Evolutionary conservation across 768 basidiomycete genomes (phyloP), one percentile per base, ranked within the genome.

Genomic region (Mycena filopes): DNA sequence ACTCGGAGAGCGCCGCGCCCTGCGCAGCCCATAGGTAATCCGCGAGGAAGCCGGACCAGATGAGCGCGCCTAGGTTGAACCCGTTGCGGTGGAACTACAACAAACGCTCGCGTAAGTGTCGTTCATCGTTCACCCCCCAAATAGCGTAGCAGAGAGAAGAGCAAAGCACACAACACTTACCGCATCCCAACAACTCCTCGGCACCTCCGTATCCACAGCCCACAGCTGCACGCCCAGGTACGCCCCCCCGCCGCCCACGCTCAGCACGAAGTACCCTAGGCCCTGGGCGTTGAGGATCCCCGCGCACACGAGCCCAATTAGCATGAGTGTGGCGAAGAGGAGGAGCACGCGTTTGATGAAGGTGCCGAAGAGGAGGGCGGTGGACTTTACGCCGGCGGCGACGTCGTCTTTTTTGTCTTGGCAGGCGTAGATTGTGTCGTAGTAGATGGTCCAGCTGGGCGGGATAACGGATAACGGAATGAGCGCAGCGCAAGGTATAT

Each of bases 381-480:
- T 89, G 2, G 87, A 88, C 73, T 87, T 87, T 53, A 90, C 84
- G 40, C 86, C 86, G 18, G 82, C 87, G 46, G 80, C 75, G 25
- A 84, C 73, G 68, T 90, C 88, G 76, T 89, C 89, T 29, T 75
- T 73, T 64, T 85, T 86, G 72, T 89, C 88, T 62, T 77, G 79
- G 71, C 87, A 87, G 6, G 87, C 88, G 70, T 90, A 90, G 64
- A 88, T 86, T 1, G 87, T 87, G 72, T 90, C 77, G 69, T 70
- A 69, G 55, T 60, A 66, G 31, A 70, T 65, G 1, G 67, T 72
- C 69, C 72, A 72, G 12, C 66, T 69, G 54, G 9, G n/a, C n/a
- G n/a, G n/a, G n/a, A n/a, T n/a, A n/a, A n/a, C n/a, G n/a, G n/a
- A n/a, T n/a, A 26, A 13, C 43, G 21, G 20, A 25, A 15, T 53